Evolutionary conservation across 2,329 filamentous ascomycete genomes (phyloP), one percentile per base, ranked within the genome.

Genomic region (Coleophoma crateriformis): DNA sequence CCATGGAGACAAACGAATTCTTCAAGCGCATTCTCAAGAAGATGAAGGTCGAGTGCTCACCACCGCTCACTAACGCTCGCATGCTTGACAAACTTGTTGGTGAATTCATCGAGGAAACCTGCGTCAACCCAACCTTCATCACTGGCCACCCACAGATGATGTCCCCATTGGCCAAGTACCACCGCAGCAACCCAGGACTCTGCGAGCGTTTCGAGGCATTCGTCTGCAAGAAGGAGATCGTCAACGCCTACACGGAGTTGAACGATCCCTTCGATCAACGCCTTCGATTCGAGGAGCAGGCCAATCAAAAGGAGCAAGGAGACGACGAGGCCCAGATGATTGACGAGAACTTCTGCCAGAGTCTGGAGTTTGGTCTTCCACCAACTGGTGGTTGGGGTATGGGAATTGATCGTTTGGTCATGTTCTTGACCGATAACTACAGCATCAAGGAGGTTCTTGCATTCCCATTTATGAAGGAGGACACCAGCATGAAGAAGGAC

Each of bases 131-230:
- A 2, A 96, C 88, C 40, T 94, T 94, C 73, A 94, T 95, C 68
- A 85, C 78, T 7, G 88, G 87, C n/a, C 89, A 96, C 70, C 84
- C 81, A 7, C 79, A 87, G 65, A 86, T 90, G 79, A 95, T 97
- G 92, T 94, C 88, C 14, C 94, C 94, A 8, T 78, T 99, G 15
- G 94, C 94, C 76, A 99, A 99, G 79, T 91, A 91, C 70, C 89
- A 96, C 71, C 88, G 94, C 58, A 72, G 77, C 43, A 81, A 82
- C 55, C 79, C 85, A 47, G 94, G 92, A 62, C 81, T 99, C 33
- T 96, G 90, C 68, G 94, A 99, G 76, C 88, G 94, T 49, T 97
- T 97, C 69, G 94, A 99, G 73, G 91, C 89, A 11, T 99, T 99
- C 60, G 94, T 96, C 42, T 90, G 87, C 77, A 95, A 90, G 79